Evolutionary conservation across 2,329 filamentous ascomycete genomes (phyloP).

Genomic region (Colletotrichum tofieldiae): DNA sequence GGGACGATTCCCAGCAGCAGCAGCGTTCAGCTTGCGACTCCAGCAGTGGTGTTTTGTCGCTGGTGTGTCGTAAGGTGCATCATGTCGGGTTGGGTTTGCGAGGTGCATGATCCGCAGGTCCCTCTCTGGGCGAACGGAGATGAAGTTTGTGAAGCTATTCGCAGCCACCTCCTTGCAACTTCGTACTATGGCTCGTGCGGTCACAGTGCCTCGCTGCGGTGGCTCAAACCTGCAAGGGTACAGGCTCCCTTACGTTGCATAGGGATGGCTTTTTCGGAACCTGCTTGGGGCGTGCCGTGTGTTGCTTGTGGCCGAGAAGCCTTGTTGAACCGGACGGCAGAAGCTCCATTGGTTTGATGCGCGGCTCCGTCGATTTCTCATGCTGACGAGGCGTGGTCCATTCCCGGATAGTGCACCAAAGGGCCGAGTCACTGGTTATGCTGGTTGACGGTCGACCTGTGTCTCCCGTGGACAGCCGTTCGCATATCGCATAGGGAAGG

Average conservation of each 20-base stretch:
- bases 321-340: too few relatives aligned
- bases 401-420: neutral
- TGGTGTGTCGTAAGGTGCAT: constrained; percentile 2
- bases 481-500: neutral
- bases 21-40: neutral
- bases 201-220: constrained; percentile 13
- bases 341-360: too few relatives aligned
- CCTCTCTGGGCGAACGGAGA: constrained; percentile 42
- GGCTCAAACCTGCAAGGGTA: constrained; percentile 5
- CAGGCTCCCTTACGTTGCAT: neutral
- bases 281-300: too few relatives aligned
- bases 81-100: constrained; percentile 17
- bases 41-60: neutral
- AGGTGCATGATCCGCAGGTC: constrained; percentile 42
- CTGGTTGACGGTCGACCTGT: neutral
- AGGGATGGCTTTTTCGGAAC: neutral
- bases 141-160: constrained; percentile 37
- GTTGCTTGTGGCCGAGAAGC: too few relatives aligned
- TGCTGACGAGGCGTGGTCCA: neutral
- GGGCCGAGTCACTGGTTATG: neutral
- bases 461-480: constrained; percentile 14
- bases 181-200: constrained; percentile 21
- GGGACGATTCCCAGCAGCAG: constrained; percentile 11
- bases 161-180: constrained; percentile 36
- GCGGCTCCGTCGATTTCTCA: too few relatives aligned